Base-by-base conservation (phyloP, 78 protist species). In the Dictyostelium capitatum region DNA sequence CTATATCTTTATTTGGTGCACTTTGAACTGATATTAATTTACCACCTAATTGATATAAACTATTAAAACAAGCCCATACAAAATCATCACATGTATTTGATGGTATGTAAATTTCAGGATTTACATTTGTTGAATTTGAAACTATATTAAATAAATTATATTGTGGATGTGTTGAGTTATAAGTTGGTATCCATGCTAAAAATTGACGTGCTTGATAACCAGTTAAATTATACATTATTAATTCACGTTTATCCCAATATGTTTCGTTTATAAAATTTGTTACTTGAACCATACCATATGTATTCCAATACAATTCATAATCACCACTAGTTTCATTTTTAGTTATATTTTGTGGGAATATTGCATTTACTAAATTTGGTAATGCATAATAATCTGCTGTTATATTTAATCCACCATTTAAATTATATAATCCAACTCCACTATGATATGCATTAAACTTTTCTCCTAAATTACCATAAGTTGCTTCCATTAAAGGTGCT, bases 401-500 rank as follows among this genome's bases (percentile, higher is more conserved):
- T 32, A 67, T 67, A 32, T 67, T 67, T 11, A 37, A 15, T 2
- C 47, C 47, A 67, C 75, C 47, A 67, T 62, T 62, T 62, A 62
- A 62, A 62, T 32, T 67, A 67, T 25, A 67, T 17, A 84, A 84
- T 25, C 20, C 69, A 10, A 84, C 25, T 15, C 91, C 91, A 57
- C 75, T 54, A 46, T 84, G 91, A 74, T 56, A 84, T 0, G 83
- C 91, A 20, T 84, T 84, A 17, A 67, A 15, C 23, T 84, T 84
- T 59, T 20, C 91, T 10, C 73, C 54, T 15, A 84, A 54, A 28
- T 56, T 30, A 46, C 91, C 91, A 74, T 73, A 84, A 0, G 15
- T 37, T 28, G 83, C 64, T 8, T 84, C 32, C 41, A 84, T n/a
- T 8, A 84, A 46, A n/a, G 91, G 91, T 54, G 91, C 91, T 37